Conservation (phyloP, 257 asterid species). For the Anisodus acutangulus region DNA sequence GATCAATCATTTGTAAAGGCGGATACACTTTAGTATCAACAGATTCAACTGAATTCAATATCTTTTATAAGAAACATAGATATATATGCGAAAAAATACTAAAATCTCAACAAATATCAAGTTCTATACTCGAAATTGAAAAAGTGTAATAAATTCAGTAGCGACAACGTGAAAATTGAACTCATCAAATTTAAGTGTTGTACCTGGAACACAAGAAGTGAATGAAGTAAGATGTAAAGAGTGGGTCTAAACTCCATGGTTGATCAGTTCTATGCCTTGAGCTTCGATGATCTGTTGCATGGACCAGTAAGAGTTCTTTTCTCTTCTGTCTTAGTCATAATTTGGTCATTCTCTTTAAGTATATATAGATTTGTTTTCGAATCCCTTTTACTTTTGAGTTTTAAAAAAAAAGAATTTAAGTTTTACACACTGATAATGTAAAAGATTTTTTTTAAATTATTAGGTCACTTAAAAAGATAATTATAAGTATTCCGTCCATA, state of each 20-base stretch:
- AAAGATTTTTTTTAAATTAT: too few species aligned
- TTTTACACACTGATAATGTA: background rate
- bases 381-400: background rate
- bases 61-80: background rate
- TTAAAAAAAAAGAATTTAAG: too few species aligned
- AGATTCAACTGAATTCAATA: background rate
- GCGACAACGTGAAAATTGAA: background rate
- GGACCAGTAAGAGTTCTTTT: background rate
- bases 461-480: too few species aligned
- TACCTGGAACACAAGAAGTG: constrained; percentile 31
- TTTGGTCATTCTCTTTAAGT: background rate
- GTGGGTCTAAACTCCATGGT: constrained; percentile 27
- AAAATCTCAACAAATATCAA: background rate
- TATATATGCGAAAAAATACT: background rate
- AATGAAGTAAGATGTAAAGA: constrained; percentile 27
- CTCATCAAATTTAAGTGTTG: background rate
- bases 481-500: too few species aligned
- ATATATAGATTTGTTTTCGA: constrained; percentile 11
- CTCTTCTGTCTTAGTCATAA: background rate
- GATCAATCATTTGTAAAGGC: background rate
- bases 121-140: background rate
- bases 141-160: background rate
- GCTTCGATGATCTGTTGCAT: background rate
- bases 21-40: background rate
- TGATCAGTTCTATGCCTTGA: background rate